Evolutionary conservation across 176 grass and related monocot species (phyloP), one percentile per base, ranked within the genome.

Genomic region (Juncus effusus): DNA sequence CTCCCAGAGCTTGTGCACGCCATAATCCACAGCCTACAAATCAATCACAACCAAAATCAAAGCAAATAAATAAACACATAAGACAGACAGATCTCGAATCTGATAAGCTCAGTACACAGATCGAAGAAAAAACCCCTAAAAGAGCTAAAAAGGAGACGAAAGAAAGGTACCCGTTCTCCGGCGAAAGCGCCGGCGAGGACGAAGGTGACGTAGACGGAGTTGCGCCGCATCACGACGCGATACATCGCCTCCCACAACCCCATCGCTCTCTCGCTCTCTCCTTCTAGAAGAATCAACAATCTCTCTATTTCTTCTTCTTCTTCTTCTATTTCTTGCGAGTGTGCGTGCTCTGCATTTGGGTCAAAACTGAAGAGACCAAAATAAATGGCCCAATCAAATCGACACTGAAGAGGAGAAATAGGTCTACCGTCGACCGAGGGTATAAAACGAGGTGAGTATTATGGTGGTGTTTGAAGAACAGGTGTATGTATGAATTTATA

Each of bases 131-230:
- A 77, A 77, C 63, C 62, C 75, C 68, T 57, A 59, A 13, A 38
- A 6, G 15, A 51, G 15, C 10, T 10, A 8, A 39, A n/a, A 11
- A 10, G n/a, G n/a, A n/a, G n/a, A n/a, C 59, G 16, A 59, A n/a
- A 49, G 7, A 49, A 3, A 51, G 16, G 2, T 67, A 77, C 75
- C 63, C 75, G 75, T 63, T 77, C 75, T 5, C 75, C 75, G 51
- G 63, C 63, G 63, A 77, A 69, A 44, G 75, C 75, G 11, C 75
- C 75, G 53, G 63, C 75, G 5, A 77, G 11, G 75, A 77, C 75
- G 63, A 69, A 77, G 75, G 75, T 77, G 47, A 77, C 64, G 75
- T 77, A 77, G 63, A 77, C 75, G 36, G 75, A 77, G 64, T 77
- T 77, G 16, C 75, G 64, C 13, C 75, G 75, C 75, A 77, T 77